A percentile compares a stretch with the other conserved stretches of the same genome.
phyloP scores from a whole-genome alignment of 2,329 filamentous ascomycete species.

The Lasiodiplodia sp. region DNA sequence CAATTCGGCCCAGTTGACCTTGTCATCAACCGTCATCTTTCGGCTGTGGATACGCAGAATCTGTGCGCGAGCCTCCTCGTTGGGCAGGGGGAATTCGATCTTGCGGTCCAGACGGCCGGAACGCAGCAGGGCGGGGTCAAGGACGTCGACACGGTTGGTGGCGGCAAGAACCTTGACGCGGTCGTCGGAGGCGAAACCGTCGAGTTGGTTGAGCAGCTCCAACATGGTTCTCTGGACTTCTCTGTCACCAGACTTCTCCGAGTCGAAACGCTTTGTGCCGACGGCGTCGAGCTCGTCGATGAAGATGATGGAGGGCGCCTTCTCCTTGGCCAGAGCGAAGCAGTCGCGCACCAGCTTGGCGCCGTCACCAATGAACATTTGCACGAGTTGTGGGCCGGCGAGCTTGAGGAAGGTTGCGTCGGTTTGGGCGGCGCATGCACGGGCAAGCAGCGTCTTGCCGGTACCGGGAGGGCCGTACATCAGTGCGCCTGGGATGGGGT shows the following conservation, averaged over 20 bases:
- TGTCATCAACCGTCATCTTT: constrained; percentile 96
- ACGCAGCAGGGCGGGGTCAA: constrained; percentile 89
- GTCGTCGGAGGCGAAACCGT: constrained; percentile 96
- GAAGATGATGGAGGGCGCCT: constrained; percentile 98
- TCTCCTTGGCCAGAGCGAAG: constrained; percentile 97
- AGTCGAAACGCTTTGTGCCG: constrained; percentile 99
- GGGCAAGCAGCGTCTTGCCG: constrained; percentile 88
- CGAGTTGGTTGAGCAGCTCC: constrained; percentile 96
- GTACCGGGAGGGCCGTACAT: constrained; percentile 97
- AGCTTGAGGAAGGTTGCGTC: constrained; percentile 99
- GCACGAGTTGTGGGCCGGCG: constrained; percentile 94
- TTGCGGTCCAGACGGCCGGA: constrained; percentile 94
- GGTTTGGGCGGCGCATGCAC: constrained; percentile 96
- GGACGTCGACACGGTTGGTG: constrained; percentile 92
- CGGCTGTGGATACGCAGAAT: constrained; percentile 97
- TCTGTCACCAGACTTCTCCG: constrained; percentile 95
- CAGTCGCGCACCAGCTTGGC: constrained; percentile 97
- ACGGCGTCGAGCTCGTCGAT: constrained; percentile 98
- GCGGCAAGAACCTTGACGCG: constrained; percentile 95
- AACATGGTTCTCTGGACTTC: constrained; percentile 99
- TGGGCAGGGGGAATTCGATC: constrained; percentile 97
- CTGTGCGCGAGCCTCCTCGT: constrained; percentile 96
- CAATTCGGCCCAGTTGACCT: constrained; percentile 94
- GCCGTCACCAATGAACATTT: constrained; percentile 99
- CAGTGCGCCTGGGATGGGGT: constrained; percentile 72